Conservation (phyloP, 2,329 filamentous ascomycete genomes). For the Nemania diffusa region DNA sequence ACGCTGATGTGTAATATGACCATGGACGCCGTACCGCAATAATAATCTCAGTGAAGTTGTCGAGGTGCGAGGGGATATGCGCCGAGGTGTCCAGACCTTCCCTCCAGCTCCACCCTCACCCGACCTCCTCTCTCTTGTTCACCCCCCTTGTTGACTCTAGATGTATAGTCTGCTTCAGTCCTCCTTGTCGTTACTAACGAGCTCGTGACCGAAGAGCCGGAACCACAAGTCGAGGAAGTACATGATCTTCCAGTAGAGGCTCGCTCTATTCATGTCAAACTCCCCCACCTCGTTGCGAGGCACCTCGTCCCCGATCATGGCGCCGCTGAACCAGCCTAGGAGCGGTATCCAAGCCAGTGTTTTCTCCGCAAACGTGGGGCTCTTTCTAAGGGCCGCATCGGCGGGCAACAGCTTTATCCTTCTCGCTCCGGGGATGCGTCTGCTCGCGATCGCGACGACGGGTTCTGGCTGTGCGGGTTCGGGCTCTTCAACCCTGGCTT, state of each 20-base stretch:
- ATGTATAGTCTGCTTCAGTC: constrained; percentile 53
- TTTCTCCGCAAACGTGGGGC: constrained; percentile 72
- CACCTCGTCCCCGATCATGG: constrained; percentile 79
- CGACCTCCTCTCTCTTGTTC: too few relatives aligned
- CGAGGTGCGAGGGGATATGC: background rate
- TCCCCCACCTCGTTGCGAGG: constrained; percentile 77
- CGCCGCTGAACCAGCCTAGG: constrained; percentile 76
- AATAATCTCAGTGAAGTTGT: background rate
- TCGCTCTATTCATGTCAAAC: constrained; percentile 79
- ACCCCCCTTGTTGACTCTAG: too few relatives aligned
- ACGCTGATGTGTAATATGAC: background rate
- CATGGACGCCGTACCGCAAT: background rate
- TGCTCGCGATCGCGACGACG: constrained; percentile 55
- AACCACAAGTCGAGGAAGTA: constrained; percentile 71
- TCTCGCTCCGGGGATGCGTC: constrained; percentile 73
- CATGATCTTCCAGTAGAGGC: constrained; percentile 74
- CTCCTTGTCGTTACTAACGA: constrained; percentile 67
- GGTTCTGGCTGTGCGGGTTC: constrained; percentile 49
- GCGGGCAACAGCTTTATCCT: constrained; percentile 73
- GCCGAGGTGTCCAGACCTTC: background rate
- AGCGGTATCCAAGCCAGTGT: constrained; percentile 74
- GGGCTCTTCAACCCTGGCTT: constrained; percentile 31
- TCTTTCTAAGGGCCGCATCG: constrained; percentile 76
- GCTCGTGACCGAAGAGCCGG: constrained; percentile 67
- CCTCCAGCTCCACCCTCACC: background rate